Conservation (phyloP, 2,329 filamentous ascomycete genomes). For the Alternaria angustiovoidea region DNA sequence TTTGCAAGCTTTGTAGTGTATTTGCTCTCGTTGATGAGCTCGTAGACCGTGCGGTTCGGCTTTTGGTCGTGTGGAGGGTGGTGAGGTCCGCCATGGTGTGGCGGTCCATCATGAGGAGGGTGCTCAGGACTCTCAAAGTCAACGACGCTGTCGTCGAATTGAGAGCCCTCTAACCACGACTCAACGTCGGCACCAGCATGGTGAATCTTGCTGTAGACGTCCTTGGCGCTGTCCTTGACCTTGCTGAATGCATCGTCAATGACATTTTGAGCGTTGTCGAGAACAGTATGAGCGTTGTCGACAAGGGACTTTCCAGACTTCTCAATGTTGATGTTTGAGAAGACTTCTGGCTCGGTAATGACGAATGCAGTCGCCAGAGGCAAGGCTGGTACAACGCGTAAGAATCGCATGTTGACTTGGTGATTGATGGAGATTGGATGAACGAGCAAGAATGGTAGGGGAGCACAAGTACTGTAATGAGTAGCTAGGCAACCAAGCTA, state of each 20-base stretch:
- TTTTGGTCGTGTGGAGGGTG: slow-evolving; percentile 51
- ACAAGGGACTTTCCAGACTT: slow-evolving; percentile 31
- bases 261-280: slow-evolving; percentile 47
- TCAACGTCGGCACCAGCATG: slow-evolving; percentile 57
- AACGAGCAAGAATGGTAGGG: slow-evolving; percentile 13
- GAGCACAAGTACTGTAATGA: slow-evolving; percentile 10
- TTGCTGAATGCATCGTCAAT: slow-evolving; percentile 56
- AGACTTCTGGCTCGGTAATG: slow-evolving; percentile 60
- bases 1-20: slow-evolving; percentile 79
- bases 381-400: slow-evolving; percentile 58
- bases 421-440: slow-evolving; percentile 10
- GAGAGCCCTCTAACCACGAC: slow-evolving; percentile 56
- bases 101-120: slow-evolving; percentile 41
- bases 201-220: slow-evolving; percentile 53
- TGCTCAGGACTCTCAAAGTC: slow-evolving; percentile 46
- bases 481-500: slow-evolving; percentile 20
- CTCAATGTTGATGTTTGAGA: slow-evolving; percentile 48
- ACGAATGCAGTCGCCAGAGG: slow-evolving; percentile 62
- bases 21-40: slow-evolving; percentile 78
- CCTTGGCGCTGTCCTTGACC: slow-evolving; percentile 49
- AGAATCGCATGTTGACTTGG: slow-evolving; percentile 57
- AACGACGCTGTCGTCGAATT: slow-evolving; percentile 45
- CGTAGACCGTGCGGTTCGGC: slow-evolving; percentile 77
- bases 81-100: slow-evolving; percentile 34
- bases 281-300: slow-evolving; percentile 30